A percentile compares a stretch with the other conserved stretches of the same genome.
These are phyloP conservation scores for Dactylellina cionopaga DNA, from an alignment of 2,329 filamentous ascomycete genomes.

Conservation along the genomic window DNA sequence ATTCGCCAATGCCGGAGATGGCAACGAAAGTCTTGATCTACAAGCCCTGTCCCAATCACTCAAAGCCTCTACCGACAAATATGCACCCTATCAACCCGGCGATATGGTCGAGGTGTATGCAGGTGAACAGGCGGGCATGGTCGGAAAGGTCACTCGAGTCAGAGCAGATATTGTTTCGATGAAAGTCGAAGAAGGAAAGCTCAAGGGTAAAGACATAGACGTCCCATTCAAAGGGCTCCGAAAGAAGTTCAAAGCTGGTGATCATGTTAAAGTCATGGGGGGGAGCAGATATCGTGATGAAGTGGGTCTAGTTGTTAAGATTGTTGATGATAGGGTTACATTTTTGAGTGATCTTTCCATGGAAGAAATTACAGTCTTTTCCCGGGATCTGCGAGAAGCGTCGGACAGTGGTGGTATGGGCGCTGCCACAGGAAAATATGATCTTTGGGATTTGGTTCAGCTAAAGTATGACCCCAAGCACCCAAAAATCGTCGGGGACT, in stretches of 20 bases:
- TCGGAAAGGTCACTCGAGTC: slow-evolving; percentile 85
- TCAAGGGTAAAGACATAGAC: slow-evolving; percentile 85
- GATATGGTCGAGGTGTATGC: slow-evolving; percentile 97
- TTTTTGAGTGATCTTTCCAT: slow-evolving; percentile 92
- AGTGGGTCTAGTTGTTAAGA: slow-evolving; percentile 95
- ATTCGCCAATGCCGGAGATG: slow-evolving; percentile 88
- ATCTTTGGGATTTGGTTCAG: slow-evolving; percentile 92
- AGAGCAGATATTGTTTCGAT: slow-evolving; percentile 92
- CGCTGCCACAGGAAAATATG: slow-evolving; percentile 81
- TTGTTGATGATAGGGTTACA: slow-evolving; percentile 90
- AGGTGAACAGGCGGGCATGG: slow-evolving; percentile 91
- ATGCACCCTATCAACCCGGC: slow-evolving; percentile 84
- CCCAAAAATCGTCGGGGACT: slow-evolving; percentile 38
- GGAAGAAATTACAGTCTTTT: slow-evolving; percentile 95
- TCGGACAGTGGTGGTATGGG: slow-evolving; percentile 89
- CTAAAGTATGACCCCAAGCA: slow-evolving; percentile 71
- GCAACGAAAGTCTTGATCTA: slow-evolving; percentile 91
- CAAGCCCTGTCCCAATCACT: slow-evolving; percentile 88
- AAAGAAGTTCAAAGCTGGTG: slow-evolving; percentile 90
- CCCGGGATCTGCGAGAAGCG: slow-evolving; percentile 92
- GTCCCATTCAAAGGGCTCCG: slow-evolving; percentile 90
- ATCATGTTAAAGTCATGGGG: slow-evolving; percentile 98
- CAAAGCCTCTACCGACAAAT: slow-evolving; percentile 76
- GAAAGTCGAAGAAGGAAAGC: slow-evolving; percentile 81
- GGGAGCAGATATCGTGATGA: slow-evolving; percentile 94